Base-by-base conservation (phyloP, 2,329 filamentous ascomycete genomes). In the Tympanopsis confertula region DNA sequence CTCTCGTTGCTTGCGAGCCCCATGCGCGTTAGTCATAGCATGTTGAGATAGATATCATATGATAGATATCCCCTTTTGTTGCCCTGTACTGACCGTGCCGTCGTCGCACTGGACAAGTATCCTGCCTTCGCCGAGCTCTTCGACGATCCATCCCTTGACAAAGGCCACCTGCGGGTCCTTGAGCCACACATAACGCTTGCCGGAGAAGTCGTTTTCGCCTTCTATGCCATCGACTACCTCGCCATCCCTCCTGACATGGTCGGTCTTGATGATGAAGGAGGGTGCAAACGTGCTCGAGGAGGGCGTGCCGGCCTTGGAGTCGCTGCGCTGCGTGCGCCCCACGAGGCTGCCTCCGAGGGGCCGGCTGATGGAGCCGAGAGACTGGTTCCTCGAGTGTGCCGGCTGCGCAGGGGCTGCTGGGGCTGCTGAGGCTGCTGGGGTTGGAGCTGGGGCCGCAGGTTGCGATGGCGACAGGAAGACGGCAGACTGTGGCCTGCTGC, bases 161-260 rank as follows among this genome's bases (percentile, higher is more conserved):
- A 98, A 98, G 1, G 91, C 91, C 39, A 73, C 71, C 51, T 88
- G 74, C 2, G 85, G 71, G 61, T 98, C 88, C 58, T 82, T 85
- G 54, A 98, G 68, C 93, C 91, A 98, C 45, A 98, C 88, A 66
- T 96, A 98, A 65, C 91, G 78, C 65, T 93, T 96, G 40, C 91
- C 93, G 0, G 91, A 98, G 58, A 98, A 96, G 68, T 98, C 91
- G 57, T 95, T 96, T 54, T 95, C 89, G 45, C 91, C 91, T 61
- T 98, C 93, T 42, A 95, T 87, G 15, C 86, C 83, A 37, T 69
- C 68, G 13, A 81, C 71, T 10, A 65, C 52, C 45, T 78, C 75
- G 37, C 68, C 58, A 22, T 59, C 65, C 24, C 65, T 60, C 47
- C 77, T 71, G 58, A 84, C 65, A 46, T 88, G 85, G 45, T 94